These are phyloP conservation scores for Ustulina deusta DNA, from an alignment of 2,329 filamentous ascomycete species.

Conservation along the genomic window DNA sequence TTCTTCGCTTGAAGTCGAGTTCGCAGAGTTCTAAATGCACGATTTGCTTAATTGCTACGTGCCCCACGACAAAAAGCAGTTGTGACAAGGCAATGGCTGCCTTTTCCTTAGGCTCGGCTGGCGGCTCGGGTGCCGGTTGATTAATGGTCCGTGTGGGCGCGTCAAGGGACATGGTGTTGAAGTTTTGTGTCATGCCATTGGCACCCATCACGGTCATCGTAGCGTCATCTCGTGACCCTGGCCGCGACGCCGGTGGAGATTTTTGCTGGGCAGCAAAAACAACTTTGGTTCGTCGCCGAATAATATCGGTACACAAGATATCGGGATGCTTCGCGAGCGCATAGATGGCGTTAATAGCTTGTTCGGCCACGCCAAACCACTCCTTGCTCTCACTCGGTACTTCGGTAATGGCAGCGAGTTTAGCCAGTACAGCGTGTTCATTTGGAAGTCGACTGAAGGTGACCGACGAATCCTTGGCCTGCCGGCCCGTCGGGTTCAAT, in stretches of 20 bases:
- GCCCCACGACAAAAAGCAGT: constrained; percentile 92
- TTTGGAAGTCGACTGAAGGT: constrained; percentile 86
- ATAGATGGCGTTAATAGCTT: constrained; percentile 96
- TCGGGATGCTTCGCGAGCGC: constrained; percentile 94
- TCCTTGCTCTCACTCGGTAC: constrained; percentile 91
- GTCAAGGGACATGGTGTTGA: constrained; percentile 49
- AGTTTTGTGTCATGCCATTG: constrained; percentile 53
- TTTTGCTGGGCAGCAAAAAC: constrained; percentile 72
- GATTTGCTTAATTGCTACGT: constrained; percentile 98
- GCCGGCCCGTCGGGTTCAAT: constrained; percentile 87
- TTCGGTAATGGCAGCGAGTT: constrained; percentile 86
- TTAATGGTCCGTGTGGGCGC: constrained; percentile 51
- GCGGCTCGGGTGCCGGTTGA: constrained; percentile 47
- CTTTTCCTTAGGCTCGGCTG: constrained; percentile 68
- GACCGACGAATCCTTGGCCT: constrained; percentile 76
- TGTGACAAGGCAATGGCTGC: constrained; percentile 85
- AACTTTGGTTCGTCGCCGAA: constrained; percentile 84
- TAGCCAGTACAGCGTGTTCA: constrained; percentile 86
- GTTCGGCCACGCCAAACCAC: constrained; percentile 95
- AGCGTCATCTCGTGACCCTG: constrained; percentile 59
- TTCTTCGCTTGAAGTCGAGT: constrained; percentile 95
- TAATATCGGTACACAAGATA: constrained; percentile 88
- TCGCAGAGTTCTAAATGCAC: constrained; percentile 98
- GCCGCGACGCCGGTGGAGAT: constrained; percentile 58
- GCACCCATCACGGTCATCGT: constrained; percentile 49